phyloP scores from a whole-genome alignment of 306 rosid species.

The Cucurbita ficifolia region DNA sequence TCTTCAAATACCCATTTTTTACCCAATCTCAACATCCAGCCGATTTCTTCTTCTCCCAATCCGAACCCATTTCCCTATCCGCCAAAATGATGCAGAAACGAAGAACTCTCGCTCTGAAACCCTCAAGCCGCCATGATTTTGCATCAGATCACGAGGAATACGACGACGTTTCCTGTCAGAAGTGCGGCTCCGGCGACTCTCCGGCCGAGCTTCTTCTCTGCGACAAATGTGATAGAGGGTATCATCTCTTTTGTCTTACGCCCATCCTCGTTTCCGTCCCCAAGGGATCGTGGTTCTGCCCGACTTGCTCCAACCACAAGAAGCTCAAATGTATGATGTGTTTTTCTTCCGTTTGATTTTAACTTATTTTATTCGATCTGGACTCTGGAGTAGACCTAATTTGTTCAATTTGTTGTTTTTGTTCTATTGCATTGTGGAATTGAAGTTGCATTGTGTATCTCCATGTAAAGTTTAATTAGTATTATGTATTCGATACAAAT shows the following conservation, averaged over 20 bases:
- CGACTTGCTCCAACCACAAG: conserved; percentile 34
- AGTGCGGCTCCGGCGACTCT: conserved; percentile 44
- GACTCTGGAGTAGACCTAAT: neutral
- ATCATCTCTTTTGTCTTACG: conserved; percentile 61
- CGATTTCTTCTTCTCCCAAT: neutral
- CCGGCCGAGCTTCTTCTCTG: conserved; percentile 62
- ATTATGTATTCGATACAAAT: neutral
- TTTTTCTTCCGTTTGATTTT: neutral
- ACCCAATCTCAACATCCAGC: neutral
- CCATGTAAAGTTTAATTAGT: too few species aligned
- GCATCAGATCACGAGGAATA: neutral
- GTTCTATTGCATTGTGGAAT: neutral
- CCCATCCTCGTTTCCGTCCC: conserved; percentile 64
- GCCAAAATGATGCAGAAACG: conserved; percentile 16
- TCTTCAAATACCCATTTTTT: neutral
- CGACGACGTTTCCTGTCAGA: conserved; percentile 25
- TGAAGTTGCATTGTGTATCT: neutral
- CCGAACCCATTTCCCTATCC: neutral
- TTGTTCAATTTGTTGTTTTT: neutral
- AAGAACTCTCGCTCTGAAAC: conserved; percentile 50
- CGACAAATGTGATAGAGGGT: conserved; percentile 62
- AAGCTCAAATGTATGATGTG: conserved; percentile 32
- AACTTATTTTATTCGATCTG: neutral
- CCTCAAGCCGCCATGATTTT: conserved; percentile 1
- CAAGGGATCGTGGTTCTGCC: conserved; percentile 61